A percentile compares a stretch with the other conserved stretches of the same genome.
Evolutionary conservation across 495 filamentous ascomycete species (phyloP).

Genomic region (Cairneyella variabilis): DNA sequence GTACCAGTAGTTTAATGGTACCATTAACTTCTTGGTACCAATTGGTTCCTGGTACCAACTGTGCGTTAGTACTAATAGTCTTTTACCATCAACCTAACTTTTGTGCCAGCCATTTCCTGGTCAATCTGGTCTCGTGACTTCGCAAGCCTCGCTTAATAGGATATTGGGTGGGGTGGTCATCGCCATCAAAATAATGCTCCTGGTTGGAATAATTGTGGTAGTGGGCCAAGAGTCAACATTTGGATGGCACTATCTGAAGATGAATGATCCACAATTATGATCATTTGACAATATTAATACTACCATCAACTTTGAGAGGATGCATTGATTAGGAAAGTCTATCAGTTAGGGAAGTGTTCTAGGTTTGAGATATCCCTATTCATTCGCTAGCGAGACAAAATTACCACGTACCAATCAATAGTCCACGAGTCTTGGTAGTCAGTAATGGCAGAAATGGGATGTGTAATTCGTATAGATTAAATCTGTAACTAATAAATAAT

Average conservation of each 20-base stretch:
- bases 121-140: background rate
- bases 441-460: no score
- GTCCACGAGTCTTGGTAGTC: background rate
- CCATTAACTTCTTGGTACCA: slow-evolving; percentile 11
- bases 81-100: background rate
- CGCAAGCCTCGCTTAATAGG: background rate
- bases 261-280: background rate
- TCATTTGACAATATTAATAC: background rate
- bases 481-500: no score
- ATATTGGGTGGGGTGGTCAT: slow-evolving; percentile 3
- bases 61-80: slow-evolving; percentile 9
- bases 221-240: slow-evolving; percentile 1
- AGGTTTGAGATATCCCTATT: background rate
- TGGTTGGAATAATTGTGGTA: slow-evolving; percentile 2
- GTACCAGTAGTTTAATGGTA: slow-evolving; percentile 16
- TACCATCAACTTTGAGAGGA: background rate
- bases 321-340: background rate
- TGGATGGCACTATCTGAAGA: background rate
- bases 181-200: slow-evolving; percentile 4
- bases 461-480: background rate
- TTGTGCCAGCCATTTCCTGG: background rate
- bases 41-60: slow-evolving; percentile 13
- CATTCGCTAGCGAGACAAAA: slow-evolving; percentile 1
- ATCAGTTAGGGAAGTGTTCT: slow-evolving; percentile 2
- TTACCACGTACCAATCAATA: slow-evolving; percentile 1